A percentile compares a stretch with the other conserved stretches of the same genome.
Evolutionary conservation across 306 rosid species (phyloP).

Genomic region (Pueraria montana): DNA sequence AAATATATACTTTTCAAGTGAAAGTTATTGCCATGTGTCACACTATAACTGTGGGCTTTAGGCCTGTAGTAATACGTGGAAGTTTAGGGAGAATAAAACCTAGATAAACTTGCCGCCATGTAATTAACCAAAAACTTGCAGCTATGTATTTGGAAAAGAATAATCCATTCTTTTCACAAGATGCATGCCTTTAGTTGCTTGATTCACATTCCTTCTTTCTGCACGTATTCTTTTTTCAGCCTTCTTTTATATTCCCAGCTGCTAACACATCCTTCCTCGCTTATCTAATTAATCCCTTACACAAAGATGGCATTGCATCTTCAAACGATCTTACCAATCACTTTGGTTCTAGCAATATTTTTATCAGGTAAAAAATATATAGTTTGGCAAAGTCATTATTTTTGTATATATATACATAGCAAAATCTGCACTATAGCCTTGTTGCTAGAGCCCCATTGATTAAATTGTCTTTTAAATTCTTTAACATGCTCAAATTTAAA

Average conservation of each 20-base stretch:
- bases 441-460: not conserved
- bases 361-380: slow-evolving; percentile 72
- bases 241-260: slow-evolving; percentile 50
- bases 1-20: no score
- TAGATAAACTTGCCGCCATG: not conserved
- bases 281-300: not conserved
- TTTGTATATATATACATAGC: not conserved
- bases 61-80: no score
- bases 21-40: no score
- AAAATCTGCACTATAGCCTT: not conserved
- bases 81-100: no score
- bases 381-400: not conserved
- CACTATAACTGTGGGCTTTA: no score
- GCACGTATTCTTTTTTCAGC: slow-evolving; percentile 65
- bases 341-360: slow-evolving; percentile 51
- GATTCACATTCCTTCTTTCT: slow-evolving; percentile 52
- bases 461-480: not conserved
- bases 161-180: slow-evolving; percentile 36
- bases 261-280: slow-evolving; percentile 25
- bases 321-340: slow-evolving; percentile 49
- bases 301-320: slow-evolving; percentile 53
- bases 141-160: slow-evolving; percentile 70
- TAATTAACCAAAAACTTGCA: slow-evolving; percentile 59
- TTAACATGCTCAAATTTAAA: not conserved
- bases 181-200: slow-evolving; percentile 52